Percentiles rank a stretch among this genome's conserved stretches.
Evolutionary conservation across 2,329 filamentous ascomycete genomes (phyloP).

Genomic region (Monosporascus cannonballus): DNA sequence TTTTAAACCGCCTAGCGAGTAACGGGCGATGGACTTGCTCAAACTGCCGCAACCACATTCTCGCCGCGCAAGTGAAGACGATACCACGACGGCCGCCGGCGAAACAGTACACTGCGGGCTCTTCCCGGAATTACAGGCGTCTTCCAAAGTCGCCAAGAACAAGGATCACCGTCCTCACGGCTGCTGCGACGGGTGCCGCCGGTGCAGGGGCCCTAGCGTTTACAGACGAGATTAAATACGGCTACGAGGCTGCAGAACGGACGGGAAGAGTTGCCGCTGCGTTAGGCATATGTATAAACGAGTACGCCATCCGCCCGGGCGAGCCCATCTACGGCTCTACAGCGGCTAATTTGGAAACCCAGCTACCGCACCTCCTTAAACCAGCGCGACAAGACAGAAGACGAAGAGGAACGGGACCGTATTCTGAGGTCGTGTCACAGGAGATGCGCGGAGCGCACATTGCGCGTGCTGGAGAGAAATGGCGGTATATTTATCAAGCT

Average conservation of each 20-base stretch:
- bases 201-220: slow-evolving; percentile 47
- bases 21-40: slow-evolving; percentile 41
- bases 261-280: slow-evolving; percentile 72
- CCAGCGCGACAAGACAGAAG: slow-evolving; percentile 52
- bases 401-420: slow-evolving; percentile 59
- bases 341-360: slow-evolving; percentile 6
- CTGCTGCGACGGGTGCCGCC: slow-evolving; percentile 44
- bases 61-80: not conserved
- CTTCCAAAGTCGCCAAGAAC: slow-evolving; percentile 12
- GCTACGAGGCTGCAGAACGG: slow-evolving; percentile 68
- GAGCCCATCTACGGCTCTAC: not conserved
- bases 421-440: slow-evolving; percentile 80
- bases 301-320: slow-evolving; percentile 45
- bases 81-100: slow-evolving; percentile 16
- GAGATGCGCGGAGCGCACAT: slow-evolving; percentile 81
- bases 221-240: slow-evolving; percentile 66
- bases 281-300: slow-evolving; percentile 78
- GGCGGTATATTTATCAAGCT: slow-evolving; percentile 98
- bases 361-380: slow-evolving; percentile 88
- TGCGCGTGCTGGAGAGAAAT: slow-evolving; percentile 86
- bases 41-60: slow-evolving; percentile 27
- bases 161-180: slow-evolving; percentile 35
- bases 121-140: slow-evolving; percentile 16
- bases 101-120: slow-evolving; percentile 17
- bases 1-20: slow-evolving; percentile 30